Base-by-base conservation (phyloP, 2,329 filamentous ascomycete genomes). In the Sporothrix brunneoviolacea region DNA sequence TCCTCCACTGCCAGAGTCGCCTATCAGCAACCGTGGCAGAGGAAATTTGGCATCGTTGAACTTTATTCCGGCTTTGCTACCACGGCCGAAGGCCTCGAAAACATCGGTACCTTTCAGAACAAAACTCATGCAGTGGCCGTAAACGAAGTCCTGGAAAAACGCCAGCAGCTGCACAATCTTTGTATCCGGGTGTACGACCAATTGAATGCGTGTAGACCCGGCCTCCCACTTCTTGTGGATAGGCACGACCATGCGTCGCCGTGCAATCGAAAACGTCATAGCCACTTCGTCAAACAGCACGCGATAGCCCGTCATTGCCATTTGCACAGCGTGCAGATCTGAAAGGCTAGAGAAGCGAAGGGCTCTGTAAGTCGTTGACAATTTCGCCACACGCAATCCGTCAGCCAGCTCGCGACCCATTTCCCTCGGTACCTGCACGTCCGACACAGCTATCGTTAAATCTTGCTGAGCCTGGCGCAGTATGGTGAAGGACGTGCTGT, bases 211-310 rank as follows among this genome's bases (percentile, higher is more conserved):
- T 8, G 88, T 88, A 33, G 76, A 77, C n/a, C 76, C 81, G 3
- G 90, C 87, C 62, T 94, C 89, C 88, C 88, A 94, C 66, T 93
- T 93, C 70, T 95, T 95, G 70, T 94, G 87, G 57, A 95, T 91
- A 0, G 88, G 88, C 15, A 95, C 88, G 12, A 95, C 88, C 84
- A 91, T 93, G 57, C 88, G 80, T 43, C 88, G 82, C 27, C 90
- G 82, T 2, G 90, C 83, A 57, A 95, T 95, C 52, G 85, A 83
- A 65, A 95, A 88, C 0, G 81, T 82, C 8, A 77, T 73, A 6
- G 88, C 88, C 47, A 87, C 68, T 7, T 82, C 81, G 62, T 89
- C 86, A 58, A 84, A 90, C 8, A 86, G 69, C 15, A 95, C 88
- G 22, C 74, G 74, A 65, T 86, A 94, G 0, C 90, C 88, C 0